Evolutionary conservation across 371 early-diverging fungal species (phyloP).

Genomic region (Mortierella sp.): DNA sequence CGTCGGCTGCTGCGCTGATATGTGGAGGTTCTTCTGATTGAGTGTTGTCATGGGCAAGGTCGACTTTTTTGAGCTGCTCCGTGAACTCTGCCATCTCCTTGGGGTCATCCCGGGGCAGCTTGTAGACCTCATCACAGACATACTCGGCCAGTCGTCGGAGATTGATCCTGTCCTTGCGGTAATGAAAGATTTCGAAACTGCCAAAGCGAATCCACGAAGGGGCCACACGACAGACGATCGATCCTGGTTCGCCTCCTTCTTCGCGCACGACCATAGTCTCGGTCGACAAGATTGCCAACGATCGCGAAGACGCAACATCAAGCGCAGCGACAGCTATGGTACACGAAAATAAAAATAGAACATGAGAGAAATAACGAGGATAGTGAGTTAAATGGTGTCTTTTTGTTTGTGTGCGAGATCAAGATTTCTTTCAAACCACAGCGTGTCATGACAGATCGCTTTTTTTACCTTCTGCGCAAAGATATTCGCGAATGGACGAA

Average conservation of each 20-base stretch:
- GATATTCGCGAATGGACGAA: conserved; percentile 87
- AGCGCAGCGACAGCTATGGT: conserved; percentile 70
- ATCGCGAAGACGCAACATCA: conserved; percentile 86
- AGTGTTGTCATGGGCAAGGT: background rate
- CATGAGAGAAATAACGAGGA: background rate
- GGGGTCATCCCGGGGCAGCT: conserved; percentile 36
- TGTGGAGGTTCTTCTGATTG: background rate
- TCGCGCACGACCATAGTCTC: conserved; percentile 79
- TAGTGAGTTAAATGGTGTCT: background rate
- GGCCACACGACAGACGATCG: conserved; percentile 84
- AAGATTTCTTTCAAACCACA: background rate
- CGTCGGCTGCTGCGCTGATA: background rate
- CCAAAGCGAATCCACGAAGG: conserved; percentile 93
- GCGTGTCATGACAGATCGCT: background rate
- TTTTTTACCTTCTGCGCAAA: conserved; percentile 83
- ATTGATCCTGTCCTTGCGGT: conserved; percentile 71
- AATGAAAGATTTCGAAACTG: conserved; percentile 85
- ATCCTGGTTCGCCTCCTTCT: conserved; percentile 76
- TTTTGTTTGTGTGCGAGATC: background rate
- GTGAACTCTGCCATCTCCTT: conserved; percentile 57
- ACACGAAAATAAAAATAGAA: background rate
- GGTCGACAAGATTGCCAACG: conserved; percentile 77
- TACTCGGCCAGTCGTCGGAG: conserved; percentile 82
- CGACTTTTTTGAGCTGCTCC: conserved; percentile 34
- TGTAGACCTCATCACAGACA: conserved; percentile 60